Evolutionary conservation across 1,139 yeast species (phyloP), one percentile per base, ranked within the genome.

Genomic region (Pneumocystis murina): DNA sequence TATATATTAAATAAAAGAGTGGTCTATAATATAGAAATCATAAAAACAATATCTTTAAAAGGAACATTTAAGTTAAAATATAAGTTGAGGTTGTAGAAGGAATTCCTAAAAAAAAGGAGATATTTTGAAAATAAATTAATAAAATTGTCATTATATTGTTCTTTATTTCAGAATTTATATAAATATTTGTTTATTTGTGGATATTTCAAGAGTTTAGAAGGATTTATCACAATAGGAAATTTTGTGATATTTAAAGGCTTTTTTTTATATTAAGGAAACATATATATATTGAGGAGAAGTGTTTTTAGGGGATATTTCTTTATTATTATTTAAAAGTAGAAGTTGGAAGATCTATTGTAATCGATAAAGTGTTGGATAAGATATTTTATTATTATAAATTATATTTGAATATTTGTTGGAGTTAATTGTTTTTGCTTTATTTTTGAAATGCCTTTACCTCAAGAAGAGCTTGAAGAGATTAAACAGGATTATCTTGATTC

Each of bases 401-500:
- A 12, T 41, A 17, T 41, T 41, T 48, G 12, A 20, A 24, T 48
- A 10, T 48, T 48, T 24, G 33, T 14, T 24, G 28, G 30, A 48
- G 33, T 48, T 20, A 14, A 24, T 48, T n/a, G n/a, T 24, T 12
- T 48, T 48, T 48, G 28, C 24, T 48, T 12, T 48, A 16, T 24
- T 20, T 7, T 10, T 12, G 4, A 24, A 48, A 48, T 48, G 55
- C 55, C 55, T 20, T 20, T 48, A 3, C 33, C 55, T 24, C 55
- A 48, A 6, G 55, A 48, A 24, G 55, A 48, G n/a, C 55, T 75
- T 58, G 76, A 77, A 64, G 77, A 74, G 43, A 75, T 83, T 66
- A 83, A 82, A 40, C 79, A 79, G 66, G 94, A 87, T 73, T 89
- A 84, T 73, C 79, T 80, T 61, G 81, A 79, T 67, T 83, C 88